phyloP scores from a whole-genome alignment of 768 basidiomycete genomes.

The Gloeopeniophorella convolvens region DNA sequence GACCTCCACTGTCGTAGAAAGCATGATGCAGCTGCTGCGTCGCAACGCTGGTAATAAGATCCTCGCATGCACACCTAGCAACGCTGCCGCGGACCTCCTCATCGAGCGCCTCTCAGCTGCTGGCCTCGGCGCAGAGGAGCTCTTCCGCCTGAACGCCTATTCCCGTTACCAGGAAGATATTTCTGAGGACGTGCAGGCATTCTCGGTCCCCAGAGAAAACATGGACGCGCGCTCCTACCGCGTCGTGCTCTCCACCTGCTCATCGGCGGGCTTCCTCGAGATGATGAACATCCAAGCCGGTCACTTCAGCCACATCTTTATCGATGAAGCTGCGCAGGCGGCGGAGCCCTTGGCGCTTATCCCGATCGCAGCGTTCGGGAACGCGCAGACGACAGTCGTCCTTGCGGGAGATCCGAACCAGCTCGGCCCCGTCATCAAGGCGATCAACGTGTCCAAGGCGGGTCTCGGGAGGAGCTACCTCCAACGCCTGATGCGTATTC shows the following conservation, averaged over 20 bases:
- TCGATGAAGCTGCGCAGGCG: conserved; percentile 62
- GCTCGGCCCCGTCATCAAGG: conserved; percentile 34
- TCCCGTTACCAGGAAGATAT: conserved; percentile 35
- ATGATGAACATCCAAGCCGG: conserved; percentile 44
- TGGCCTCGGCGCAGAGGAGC: conserved; percentile 23
- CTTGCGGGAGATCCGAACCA: conserved; percentile 35
- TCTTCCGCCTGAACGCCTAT: conserved; percentile 52
- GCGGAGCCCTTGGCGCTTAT: conserved; percentile 55
- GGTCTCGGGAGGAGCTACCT: conserved; percentile 32
- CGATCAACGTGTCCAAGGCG: conserved; percentile 23
- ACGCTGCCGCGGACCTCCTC: conserved; percentile 32
- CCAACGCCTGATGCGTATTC: conserved; percentile 30
- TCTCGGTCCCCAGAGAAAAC: conserved; percentile 32
- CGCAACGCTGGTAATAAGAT: conserved; percentile 22
- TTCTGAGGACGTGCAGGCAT: conserved; percentile 31
- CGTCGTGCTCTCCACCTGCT: conserved; percentile 53
- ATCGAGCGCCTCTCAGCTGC: conserved; percentile 24
- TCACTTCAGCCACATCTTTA: conserved; percentile 54
- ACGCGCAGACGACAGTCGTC: conserved; percentile 31
- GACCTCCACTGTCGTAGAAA: conserved; percentile 33
- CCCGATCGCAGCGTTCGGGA: conserved; percentile 29
- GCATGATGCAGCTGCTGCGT: conserved; percentile 30
- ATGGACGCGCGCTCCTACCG: conserved; percentile 37
- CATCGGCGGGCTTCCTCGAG: conserved; percentile 44
- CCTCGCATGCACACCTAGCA: conserved; percentile 34